Conservation (phyloP, 2,329 filamentous ascomycete genomes). For the Beauveria rudraprayagi region DNA sequence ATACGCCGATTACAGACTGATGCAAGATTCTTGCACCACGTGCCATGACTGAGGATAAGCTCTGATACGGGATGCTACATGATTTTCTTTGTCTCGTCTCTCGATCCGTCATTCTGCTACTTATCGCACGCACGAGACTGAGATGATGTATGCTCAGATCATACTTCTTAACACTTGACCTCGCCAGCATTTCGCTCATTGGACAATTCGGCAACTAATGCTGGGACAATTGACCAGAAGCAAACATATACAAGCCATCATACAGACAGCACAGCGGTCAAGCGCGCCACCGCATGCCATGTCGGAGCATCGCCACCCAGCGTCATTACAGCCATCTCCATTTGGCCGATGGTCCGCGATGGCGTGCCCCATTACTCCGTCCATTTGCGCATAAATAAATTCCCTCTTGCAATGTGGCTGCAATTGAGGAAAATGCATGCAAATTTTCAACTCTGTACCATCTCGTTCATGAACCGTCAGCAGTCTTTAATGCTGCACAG, state of each 20-base stretch:
- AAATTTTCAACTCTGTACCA: background rate
- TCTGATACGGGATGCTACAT: background rate
- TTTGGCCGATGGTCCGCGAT: slow-evolving; percentile 6
- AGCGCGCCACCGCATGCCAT: background rate
- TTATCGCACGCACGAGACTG: background rate
- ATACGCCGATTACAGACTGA: too few species aligned
- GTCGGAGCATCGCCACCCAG: background rate
- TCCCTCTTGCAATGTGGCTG: background rate
- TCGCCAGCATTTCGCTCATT: background rate
- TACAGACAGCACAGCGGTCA: background rate
- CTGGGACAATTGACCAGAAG: background rate
- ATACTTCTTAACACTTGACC: background rate
- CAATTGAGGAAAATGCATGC: background rate
- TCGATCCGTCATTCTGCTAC: background rate
- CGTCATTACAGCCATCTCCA: background rate
- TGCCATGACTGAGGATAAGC: background rate
- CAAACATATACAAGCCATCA: background rate
- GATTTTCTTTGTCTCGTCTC: background rate
- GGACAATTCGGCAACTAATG: background rate
- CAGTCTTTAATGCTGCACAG: background rate
- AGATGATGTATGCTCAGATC: background rate
- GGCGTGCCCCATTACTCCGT: background rate
- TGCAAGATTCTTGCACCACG: too few species aligned
- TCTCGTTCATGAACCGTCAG: background rate
- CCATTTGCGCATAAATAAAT: background rate